Base-by-base conservation (phyloP, 768 basidiomycete species). In the Tylopilus vinaceipallidus region DNA sequence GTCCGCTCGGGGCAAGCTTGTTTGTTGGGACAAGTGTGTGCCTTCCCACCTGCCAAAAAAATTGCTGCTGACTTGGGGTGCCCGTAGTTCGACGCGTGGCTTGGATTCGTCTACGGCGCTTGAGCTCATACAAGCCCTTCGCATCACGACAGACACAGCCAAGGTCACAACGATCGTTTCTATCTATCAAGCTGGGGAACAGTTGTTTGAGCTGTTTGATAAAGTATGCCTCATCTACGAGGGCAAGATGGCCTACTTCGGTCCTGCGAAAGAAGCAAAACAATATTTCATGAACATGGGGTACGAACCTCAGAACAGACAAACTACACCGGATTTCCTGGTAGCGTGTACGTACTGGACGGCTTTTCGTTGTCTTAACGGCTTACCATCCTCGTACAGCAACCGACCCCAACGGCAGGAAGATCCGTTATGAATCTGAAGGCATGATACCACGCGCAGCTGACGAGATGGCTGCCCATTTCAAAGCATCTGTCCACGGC, bases 111-210 rank as follows among this genome's bases (percentile, higher is more conserved):
- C 80, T 14, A 89, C 86, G 3, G 88, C 86, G 12, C 69, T 87
- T 32, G 86, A 89, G 62, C 89, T 86, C 56, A 80, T 82, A 39
- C 81, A 75, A 38, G 80, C 83, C 1, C 72, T 91, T 29, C 79
- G 87, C 3, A 74, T 82, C 35, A 72, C 78, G 4, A 86, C 87
- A 0, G 82, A 89, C 57, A 71, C 76, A 3, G 72, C 72, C 47
- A 62, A 69, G n/a, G 51, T 66, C 16, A 71, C 84, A 0, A 89
- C 84, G 0, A 77, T 93, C 49, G 86, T 88, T n/a, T 85, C 88
- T 1, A 80, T 94, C 32, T 92, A 93, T 67, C 91, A 93, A 67
- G 91, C 88, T 8, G 84, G 84, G 43, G 88, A 91, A 62, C 73
- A 74, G 3, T 62, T 86, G 0, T 85, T 82, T 50, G 50, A 77